Base-by-base conservation (phyloP, 371 early-diverging fungal species). In the Mucor indicus region DNA sequence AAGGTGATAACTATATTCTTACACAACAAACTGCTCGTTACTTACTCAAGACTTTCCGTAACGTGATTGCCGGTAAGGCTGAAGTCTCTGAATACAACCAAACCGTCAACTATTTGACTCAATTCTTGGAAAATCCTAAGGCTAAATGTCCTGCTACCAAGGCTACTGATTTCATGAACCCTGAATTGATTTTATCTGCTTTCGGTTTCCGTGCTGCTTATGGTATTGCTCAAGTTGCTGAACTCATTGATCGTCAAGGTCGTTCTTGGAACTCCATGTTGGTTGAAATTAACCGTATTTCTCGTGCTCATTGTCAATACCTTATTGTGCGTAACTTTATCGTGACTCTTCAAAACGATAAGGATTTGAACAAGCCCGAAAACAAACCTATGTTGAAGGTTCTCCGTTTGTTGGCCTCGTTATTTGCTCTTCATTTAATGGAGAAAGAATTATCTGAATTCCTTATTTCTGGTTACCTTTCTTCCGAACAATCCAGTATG, bases 1-100 rank as follows among this genome's bases (percentile, higher is more conserved):
- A 89, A 61, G 90, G 90, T 32, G 90, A 89, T 53, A 89, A 89
- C 63, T 86, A 79, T 41, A 71, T 89, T 9, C 56, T 89, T 50
- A 80, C 86, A 11, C 89, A 86, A 57, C 90, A 89, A 72, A 82
- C 83, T 11, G 75, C 81, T 4, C 81, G 84, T 19, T 88, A 83
- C 54, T 60, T 88, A 24, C 49, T 87, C 31, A 85, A 83, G 56
- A 73, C 80, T 30, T 64, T 75, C 46, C 73, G 69, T 45, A 65
- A 61, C 15, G 64, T 82, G 0, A 65, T 58, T 30, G 70, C 78
- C 23, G 80, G 78, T 56, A 79, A 77, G 60, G 69, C 62, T 23
- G 65, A 63, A 17, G 67, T 62, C 22, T 65, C 67, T 13, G 73
- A 73, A 33, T 52, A 71, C 51, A 79, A 79, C 57, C 77, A 64